Conservation (phyloP, 345 rosid species). For the Citrus medica region DNA sequence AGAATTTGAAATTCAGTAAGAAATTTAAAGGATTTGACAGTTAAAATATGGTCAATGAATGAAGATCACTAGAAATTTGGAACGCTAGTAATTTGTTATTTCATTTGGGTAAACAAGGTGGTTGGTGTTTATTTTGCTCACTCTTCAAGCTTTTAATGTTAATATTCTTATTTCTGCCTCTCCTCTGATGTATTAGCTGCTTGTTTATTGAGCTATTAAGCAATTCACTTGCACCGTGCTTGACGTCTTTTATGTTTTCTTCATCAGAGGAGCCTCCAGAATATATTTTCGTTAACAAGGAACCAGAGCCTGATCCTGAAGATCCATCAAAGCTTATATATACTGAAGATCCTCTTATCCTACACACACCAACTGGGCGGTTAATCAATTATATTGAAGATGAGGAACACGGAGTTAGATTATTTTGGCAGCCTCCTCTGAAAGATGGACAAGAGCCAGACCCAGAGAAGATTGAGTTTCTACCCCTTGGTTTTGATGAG, state of each 20-base stretch:
- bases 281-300: constrained; percentile 71
- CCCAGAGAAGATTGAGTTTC: constrained; percentile 57
- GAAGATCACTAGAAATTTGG: background rate
- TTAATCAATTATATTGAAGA: constrained; percentile 81
- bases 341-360: constrained; percentile 74
- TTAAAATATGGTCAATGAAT: background rate
- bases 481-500: constrained; percentile 90
- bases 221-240: background rate
- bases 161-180: background rate
- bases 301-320: constrained; percentile 84
- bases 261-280: constrained; percentile 76
- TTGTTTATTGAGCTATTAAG: background rate
- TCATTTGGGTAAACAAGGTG: background rate
- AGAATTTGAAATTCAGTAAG: background rate
- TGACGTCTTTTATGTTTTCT: constrained; percentile 18
- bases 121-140: background rate
- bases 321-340: constrained; percentile 71
- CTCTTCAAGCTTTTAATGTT: background rate
- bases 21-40: background rate
- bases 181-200: background rate
- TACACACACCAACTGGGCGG: constrained; percentile 79
- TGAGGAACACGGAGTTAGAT: constrained; percentile 75
- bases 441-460: constrained; percentile 74
- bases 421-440: constrained; percentile 86
- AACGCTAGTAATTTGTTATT: background rate